These are phyloP conservation scores for Thalassiosira gravida DNA, from an alignment of 352 stramenopile species.

Conservation along the genomic window DNA sequence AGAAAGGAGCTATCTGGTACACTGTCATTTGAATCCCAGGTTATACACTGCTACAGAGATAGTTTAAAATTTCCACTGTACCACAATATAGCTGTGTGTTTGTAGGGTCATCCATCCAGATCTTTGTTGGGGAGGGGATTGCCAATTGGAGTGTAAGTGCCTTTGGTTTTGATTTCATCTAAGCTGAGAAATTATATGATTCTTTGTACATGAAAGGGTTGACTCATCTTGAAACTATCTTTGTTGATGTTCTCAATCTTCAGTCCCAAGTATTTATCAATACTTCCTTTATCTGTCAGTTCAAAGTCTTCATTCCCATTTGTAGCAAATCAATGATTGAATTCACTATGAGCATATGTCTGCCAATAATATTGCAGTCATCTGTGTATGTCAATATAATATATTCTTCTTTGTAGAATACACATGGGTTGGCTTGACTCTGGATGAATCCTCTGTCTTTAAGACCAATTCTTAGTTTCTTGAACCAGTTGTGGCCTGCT, in stretches of 20 bases:
- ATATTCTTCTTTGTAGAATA: slow-evolving; percentile 49
- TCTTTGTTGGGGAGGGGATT: slow-evolving; percentile 16
- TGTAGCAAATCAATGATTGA: slow-evolving; percentile 2
- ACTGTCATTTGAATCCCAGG: background rate
- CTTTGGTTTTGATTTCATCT: slow-evolving; percentile 21
- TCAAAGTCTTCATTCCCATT: slow-evolving; percentile 17
- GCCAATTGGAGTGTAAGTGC: slow-evolving; percentile 16
- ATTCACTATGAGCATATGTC: background rate
- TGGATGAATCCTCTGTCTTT: slow-evolving; percentile 23
- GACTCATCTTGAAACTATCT: slow-evolving; percentile 34
- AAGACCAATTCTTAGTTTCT: slow-evolving; percentile 16
- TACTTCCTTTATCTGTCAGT: slow-evolving; percentile 13
- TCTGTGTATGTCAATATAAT: slow-evolving; percentile 57
- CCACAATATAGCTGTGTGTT: slow-evolving; percentile 2
- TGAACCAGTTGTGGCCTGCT: slow-evolving; percentile 30
- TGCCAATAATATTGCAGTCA: slow-evolving; percentile 53
- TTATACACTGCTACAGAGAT: background rate
- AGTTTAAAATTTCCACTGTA: background rate
- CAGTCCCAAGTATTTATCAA: slow-evolving; percentile 52
- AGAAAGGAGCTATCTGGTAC: background rate
- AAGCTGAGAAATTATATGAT: slow-evolving; percentile 14
- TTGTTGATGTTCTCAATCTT: slow-evolving; percentile 27
- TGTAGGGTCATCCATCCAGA: slow-evolving; percentile 10
- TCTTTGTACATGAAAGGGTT: slow-evolving; percentile 48
- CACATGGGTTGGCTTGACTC: slow-evolving; percentile 51